phyloP scores from a whole-genome alignment of 208 protist species.

The Balamuthia mandrillaris region DNA sequence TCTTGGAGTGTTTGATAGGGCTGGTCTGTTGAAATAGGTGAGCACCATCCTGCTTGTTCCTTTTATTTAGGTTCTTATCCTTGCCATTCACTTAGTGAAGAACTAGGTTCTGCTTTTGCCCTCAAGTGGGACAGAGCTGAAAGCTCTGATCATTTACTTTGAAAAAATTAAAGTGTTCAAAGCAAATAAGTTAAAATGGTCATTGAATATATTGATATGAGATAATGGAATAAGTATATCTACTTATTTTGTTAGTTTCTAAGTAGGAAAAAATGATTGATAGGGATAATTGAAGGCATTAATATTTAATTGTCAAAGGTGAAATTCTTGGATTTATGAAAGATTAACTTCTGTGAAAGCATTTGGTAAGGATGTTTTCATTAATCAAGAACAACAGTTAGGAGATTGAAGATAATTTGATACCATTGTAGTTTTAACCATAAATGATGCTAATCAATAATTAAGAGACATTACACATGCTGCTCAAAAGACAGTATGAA shows the following conservation, averaged over 20 bases:
- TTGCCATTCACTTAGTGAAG: too few relatives aligned
- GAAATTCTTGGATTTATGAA: constrained; percentile 77
- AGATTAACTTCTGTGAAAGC: constrained; percentile 80
- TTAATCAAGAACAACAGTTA: constrained; percentile 82
- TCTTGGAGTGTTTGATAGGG: too few relatives aligned
- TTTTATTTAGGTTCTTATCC: too few relatives aligned
- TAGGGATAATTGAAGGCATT: constrained; percentile 68
- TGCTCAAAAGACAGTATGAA: not conserved
- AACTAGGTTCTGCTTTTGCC: too few relatives aligned
- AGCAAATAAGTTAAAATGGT: constrained; percentile 56
- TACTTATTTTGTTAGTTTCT: constrained; percentile 53
- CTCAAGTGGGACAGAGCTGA: constrained; percentile 73
- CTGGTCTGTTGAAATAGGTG: too few relatives aligned
- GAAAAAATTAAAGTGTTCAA: constrained; percentile 77
- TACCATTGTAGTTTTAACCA: constrained; percentile 79
- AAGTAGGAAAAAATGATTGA: constrained; percentile 68
- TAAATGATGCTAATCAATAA: constrained; percentile 77
- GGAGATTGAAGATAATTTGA: constrained; percentile 81
- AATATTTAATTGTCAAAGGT: constrained; percentile 74
- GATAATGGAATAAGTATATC: constrained; percentile 70
- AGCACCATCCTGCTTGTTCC: too few relatives aligned
- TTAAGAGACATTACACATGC: constrained; percentile 43
- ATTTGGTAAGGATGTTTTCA: constrained; percentile 75
- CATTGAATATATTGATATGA: constrained; percentile 75
- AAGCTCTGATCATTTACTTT: too few relatives aligned